Evolutionary conservation across 129 eudicot species (phyloP).

Genomic region (Ambrosia trifida): DNA sequence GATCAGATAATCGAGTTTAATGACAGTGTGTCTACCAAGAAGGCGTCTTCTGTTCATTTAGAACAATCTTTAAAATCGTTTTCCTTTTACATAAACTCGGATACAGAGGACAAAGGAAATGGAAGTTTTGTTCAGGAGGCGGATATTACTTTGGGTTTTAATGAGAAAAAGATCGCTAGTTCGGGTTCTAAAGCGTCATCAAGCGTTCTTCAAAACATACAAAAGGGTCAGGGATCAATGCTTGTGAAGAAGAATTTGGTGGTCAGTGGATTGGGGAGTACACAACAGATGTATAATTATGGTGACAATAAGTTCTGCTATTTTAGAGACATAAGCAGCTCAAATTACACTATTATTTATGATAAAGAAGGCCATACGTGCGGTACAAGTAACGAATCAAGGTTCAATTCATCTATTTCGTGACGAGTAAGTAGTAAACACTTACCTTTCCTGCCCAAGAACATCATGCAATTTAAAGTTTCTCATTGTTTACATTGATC

Average conservation of each 20-base stretch:
- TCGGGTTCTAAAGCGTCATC: slow-evolving; percentile 39
- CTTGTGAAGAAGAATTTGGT: slow-evolving; percentile 67
- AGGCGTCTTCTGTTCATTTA: slow-evolving; percentile 31
- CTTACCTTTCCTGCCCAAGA: too few relatives aligned
- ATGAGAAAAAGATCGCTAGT: slow-evolving; percentile 42
- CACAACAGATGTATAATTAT: slow-evolving; percentile 59
- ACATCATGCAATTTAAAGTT: too few relatives aligned
- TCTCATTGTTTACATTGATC: too few relatives aligned
- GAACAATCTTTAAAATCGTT: slow-evolving; percentile 50
- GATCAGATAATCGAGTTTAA: slow-evolving; percentile 55
- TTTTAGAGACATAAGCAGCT: slow-evolving; percentile 67
- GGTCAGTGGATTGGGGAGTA: slow-evolving; percentile 72
- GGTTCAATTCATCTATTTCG: slow-evolving; percentile 2
- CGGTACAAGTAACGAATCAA: slow-evolving; percentile 29
- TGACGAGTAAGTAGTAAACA: too few relatives aligned
- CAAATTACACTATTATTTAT: slow-evolving; percentile 73
- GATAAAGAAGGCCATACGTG: slow-evolving; percentile 58
- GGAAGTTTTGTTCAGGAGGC: slow-evolving; percentile 40
- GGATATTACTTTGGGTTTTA: slow-evolving; percentile 54
- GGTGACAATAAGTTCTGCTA: slow-evolving; percentile 54
- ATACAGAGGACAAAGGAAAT: slow-evolving; percentile 46
- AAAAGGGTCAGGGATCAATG: slow-evolving; percentile 65
- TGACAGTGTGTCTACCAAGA: slow-evolving; percentile 34
- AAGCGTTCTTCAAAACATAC: slow-evolving; percentile 55
- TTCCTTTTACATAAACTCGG: slow-evolving; percentile 45